phyloP scores from a whole-genome alignment of 2,329 filamentous ascomycete genomes.

The Emmonsia crescens region DNA sequence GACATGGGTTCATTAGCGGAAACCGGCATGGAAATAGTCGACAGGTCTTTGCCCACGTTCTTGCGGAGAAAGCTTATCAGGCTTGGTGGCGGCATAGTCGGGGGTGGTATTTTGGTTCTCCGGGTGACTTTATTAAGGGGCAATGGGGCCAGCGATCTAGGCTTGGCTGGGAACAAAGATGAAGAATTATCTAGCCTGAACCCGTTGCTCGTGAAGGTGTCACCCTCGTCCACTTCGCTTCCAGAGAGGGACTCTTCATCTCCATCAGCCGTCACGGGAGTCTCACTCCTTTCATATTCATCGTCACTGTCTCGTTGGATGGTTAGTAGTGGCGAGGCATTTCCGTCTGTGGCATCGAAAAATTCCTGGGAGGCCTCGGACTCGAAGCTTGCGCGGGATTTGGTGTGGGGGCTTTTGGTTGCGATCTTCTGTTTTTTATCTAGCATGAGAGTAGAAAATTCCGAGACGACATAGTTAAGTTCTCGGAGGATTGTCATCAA shows the following conservation, averaged over 20 bases:
- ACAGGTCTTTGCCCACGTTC: constrained; percentile 95
- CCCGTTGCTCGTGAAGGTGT: constrained; percentile 28
- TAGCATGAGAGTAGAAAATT: constrained; percentile 66
- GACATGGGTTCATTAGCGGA: constrained; percentile 91
- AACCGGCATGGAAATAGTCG: constrained; percentile 94
- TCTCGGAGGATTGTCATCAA: constrained; percentile 75
- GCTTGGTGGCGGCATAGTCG: constrained; percentile 73
- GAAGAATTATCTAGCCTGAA: constrained; percentile 27
- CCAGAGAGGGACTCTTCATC: constrained; percentile 53
- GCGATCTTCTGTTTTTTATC: constrained; percentile 69
- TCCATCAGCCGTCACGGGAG: constrained; percentile 37
- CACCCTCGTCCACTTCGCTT: constrained; percentile 44
- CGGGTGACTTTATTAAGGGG: constrained; percentile 59
- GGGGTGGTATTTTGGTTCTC: constrained; percentile 58
- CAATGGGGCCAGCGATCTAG: constrained; percentile 66
- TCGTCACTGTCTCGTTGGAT: constrained; percentile 65
- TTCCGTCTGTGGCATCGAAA: constrained; percentile 72
- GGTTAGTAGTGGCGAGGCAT: constrained; percentile 56
- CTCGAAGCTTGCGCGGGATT: constrained; percentile 61
- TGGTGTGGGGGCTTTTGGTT: constrained; percentile 42
- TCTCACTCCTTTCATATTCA: constrained; percentile 47
- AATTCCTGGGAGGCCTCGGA: constrained; percentile 79
- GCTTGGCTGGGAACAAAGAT: constrained; percentile 59
- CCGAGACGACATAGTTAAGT: constrained; percentile 68
- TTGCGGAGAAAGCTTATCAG: constrained; percentile 90